Conservation (phyloP, 1,284 basidiomycete species). For the Trichosporon coremiiforme region DNA sequence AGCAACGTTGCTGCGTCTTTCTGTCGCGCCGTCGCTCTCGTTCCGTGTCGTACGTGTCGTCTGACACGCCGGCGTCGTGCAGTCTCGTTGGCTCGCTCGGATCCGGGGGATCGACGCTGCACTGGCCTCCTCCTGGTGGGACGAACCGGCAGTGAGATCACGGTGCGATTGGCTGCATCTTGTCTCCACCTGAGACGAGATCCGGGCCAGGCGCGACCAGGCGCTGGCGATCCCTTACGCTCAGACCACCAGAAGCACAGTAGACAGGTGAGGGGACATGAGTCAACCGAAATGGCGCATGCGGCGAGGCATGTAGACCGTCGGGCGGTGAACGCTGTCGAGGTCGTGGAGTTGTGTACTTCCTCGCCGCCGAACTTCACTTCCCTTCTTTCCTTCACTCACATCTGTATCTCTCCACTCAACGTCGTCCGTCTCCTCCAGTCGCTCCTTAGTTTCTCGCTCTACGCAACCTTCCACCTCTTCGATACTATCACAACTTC, state of each 20-base stretch:
- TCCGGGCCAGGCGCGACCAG: no score
- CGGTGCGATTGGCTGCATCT: neutral
- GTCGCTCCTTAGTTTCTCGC: neutral
- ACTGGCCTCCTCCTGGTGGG: neutral
- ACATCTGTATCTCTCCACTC: neutral
- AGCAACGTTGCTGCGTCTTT: no score
- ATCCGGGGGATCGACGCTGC: neutral
- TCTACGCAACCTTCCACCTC: neutral
- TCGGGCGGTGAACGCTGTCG: no score
- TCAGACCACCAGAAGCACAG: no score
- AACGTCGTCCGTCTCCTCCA: neutral
- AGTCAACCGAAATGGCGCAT: no score
- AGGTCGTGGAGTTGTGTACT: neutral
- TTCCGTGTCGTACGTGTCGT: no score
- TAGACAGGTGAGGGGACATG: no score
- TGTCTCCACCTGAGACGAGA: no score
- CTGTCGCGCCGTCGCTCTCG: no score
- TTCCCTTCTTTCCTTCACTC: neutral
- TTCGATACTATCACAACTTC: neutral
- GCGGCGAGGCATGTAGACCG: no score
- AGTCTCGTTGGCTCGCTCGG: neutral
- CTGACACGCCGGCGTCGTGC: no score
- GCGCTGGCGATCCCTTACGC: no score
- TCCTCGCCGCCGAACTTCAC: neutral
- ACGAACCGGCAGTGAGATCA: neutral